These are phyloP conservation scores for Melastoma malabathricum DNA, from an alignment of 345 rosid genomes.

Conservation along the genomic window DNA sequence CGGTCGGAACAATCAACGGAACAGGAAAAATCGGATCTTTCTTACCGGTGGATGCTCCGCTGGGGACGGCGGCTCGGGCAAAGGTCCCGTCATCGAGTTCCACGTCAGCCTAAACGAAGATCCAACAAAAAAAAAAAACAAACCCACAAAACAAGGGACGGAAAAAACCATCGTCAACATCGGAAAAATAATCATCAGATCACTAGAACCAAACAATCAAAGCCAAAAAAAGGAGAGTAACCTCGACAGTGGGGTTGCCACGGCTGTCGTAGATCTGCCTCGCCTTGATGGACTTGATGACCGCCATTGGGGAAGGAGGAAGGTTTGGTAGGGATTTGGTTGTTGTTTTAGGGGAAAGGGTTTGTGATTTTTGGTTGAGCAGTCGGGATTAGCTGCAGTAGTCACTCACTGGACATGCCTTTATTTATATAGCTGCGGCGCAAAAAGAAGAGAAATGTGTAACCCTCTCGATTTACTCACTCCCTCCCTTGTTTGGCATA, in stretches of 20 bases:
- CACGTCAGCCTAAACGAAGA: slow-evolving; percentile 31
- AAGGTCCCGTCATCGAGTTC: slow-evolving; percentile 22
- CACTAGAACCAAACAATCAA: not conserved
- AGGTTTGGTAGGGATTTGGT: no score
- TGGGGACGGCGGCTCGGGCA: slow-evolving; percentile 61
- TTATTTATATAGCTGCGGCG: no score
- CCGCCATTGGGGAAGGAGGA: slow-evolving; percentile 11
- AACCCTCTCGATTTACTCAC: no score
- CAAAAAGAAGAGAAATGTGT: not conserved
- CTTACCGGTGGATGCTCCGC: slow-evolving; percentile 64
- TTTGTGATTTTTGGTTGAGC: no score
- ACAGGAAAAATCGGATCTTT: not conserved
- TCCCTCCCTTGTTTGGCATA: no score
- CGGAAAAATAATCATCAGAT: no score
- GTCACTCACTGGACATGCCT: not conserved
- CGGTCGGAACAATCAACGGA: not conserved
- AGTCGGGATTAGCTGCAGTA: not conserved
- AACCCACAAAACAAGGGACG: not conserved
- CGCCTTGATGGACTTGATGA: slow-evolving; percentile 28
- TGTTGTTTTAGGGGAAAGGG: no score
- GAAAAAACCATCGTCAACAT: not conserved
- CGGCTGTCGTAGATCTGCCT: slow-evolving; percentile 76
- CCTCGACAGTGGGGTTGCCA: slow-evolving; percentile 70
- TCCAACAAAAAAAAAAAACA: not conserved
- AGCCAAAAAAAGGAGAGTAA: slow-evolving; percentile 4